Conservation (phyloP, 345 rosid genomes). For the Abelmoschus esculentus region DNA sequence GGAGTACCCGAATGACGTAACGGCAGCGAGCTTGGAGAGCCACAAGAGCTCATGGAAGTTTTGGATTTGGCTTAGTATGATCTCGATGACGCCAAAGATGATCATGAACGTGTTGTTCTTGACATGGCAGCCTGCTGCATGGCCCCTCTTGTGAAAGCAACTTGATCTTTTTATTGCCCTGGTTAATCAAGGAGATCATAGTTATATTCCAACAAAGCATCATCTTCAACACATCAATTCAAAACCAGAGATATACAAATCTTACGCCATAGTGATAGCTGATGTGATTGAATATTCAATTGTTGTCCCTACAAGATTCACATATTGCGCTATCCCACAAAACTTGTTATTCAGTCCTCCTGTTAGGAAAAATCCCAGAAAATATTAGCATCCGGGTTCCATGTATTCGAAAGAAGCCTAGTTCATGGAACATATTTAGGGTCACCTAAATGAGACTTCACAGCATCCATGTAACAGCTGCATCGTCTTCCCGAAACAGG, state of each 20-base stretch:
- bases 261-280: conserved; percentile 27
- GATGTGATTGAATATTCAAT: conserved; percentile 32
- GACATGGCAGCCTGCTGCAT: conserved; percentile 13
- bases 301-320: conserved; percentile 17
- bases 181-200: neutral
- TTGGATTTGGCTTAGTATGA: conserved; percentile 41
- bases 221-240: neutral
- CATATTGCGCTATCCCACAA: conserved; percentile 19
- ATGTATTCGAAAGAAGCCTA: neutral
- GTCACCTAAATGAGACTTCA: conserved; percentile 21
- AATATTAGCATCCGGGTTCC: neutral
- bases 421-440: neutral
- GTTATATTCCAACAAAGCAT: neutral
- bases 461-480: conserved; percentile 22
- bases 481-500: conserved; percentile 25
- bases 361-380: neutral
- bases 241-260: neutral
- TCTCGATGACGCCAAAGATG: conserved; percentile 22
- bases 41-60: conserved; percentile 24
- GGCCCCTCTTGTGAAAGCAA: conserved; percentile 21
- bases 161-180: conserved; percentile 23
- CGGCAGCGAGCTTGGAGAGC: conserved; percentile 32
- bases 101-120: conserved; percentile 22
- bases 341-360: conserved; percentile 5
- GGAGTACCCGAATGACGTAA: conserved; percentile 21